Evolutionary conservation across 441 rosid species (phyloP).

Genomic region (California macrophylla): DNA sequence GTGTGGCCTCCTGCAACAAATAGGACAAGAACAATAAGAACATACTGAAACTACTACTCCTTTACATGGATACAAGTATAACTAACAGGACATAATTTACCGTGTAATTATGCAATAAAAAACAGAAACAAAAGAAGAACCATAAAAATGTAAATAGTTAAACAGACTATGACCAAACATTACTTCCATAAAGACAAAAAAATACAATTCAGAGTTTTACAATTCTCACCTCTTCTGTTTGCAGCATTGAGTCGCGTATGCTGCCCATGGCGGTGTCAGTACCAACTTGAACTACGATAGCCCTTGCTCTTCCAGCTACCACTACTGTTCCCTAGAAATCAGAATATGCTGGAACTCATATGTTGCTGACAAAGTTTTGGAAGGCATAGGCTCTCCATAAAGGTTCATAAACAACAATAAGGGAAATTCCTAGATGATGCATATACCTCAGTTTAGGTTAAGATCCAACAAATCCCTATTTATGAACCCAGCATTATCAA

Average conservation of each 20-base stretch:
- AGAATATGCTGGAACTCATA: conserved; percentile 23
- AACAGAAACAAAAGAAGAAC: neutral
- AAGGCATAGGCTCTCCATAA: conserved; percentile 10
- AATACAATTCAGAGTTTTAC: conserved; percentile 16
- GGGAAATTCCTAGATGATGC: neutral
- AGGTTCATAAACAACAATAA: conserved; percentile 13
- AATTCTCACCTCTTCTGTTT: conserved; percentile 68
- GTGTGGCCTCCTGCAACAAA: conserved; percentile 76
- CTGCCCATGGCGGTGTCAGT: conserved; percentile 95
- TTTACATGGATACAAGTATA: neutral
- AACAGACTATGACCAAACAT: neutral
- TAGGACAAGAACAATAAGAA: conserved; percentile 12
- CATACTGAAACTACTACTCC: neutral
- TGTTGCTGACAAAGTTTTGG: conserved; percentile 5
- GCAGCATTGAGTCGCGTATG: conserved; percentile 94
- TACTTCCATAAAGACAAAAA: conserved; percentile 7
- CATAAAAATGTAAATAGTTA: neutral
- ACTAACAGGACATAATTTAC: neutral
- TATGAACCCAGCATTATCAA: neutral
- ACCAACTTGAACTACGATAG: conserved; percentile 88
- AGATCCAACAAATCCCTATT: neutral
- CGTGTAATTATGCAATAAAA: neutral
- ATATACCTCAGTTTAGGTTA: neutral
- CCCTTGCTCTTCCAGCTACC: conserved; percentile 89
- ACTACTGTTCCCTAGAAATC: conserved; percentile 84